A percentile compares a stretch with the other conserved stretches of the same genome.
Conservation (phyloP, 768 basidiomycete species). For the Tephrocybe rancida region DNA sequence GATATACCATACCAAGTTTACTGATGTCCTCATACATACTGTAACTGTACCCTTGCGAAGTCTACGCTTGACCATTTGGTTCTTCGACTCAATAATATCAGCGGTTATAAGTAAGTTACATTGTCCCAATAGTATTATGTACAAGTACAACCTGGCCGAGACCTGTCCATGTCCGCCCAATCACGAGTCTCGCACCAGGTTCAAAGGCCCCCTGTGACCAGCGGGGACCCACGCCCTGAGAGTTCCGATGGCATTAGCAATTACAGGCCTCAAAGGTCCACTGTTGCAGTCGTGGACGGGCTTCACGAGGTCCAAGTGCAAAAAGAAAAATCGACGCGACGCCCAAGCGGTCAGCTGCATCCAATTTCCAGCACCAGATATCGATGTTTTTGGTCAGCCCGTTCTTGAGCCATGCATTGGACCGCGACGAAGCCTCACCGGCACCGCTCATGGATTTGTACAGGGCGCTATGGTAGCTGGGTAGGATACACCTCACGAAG, state of each 20-base stretch:
- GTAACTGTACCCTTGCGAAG: no score
- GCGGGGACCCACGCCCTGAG: background rate
- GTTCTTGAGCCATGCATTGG: background rate
- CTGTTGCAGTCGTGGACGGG: background rate
- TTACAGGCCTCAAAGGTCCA: background rate
- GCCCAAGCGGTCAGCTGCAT: background rate
- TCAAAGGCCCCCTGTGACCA: background rate
- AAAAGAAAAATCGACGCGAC: background rate
- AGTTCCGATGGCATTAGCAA: background rate
- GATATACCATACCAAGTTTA: no score
- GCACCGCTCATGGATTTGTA: background rate
- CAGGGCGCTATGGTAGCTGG: background rate
- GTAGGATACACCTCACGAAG: background rate
- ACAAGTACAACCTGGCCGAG: no score
- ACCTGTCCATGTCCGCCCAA: no score
- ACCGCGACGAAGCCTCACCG: background rate
- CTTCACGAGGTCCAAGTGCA: background rate
- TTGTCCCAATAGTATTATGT: no score
- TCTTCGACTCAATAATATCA: no score
- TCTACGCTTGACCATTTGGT: no score
- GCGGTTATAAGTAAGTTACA: no score
- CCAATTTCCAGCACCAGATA: background rate
- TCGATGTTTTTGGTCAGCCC: background rate
- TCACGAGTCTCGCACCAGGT: background rate
- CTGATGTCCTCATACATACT: no score